A percentile compares a stretch with the other conserved stretches of the same genome.
phyloP scores from a whole-genome alignment of 805 yeast species.

The Schwanniomyces yamadae region DNA sequence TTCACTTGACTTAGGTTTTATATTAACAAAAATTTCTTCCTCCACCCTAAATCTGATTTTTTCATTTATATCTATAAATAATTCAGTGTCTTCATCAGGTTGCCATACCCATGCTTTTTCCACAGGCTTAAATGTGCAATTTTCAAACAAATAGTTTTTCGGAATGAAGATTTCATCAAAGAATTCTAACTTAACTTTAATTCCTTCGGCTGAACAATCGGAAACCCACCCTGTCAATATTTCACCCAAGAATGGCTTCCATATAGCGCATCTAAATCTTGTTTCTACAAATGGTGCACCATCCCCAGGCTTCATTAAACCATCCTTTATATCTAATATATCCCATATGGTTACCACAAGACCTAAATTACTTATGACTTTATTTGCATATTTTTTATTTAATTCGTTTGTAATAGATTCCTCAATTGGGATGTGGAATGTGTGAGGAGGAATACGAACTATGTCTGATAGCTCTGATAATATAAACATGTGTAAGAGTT shows the following conservation, averaged over 20 bases:
- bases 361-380: slow-evolving; percentile 80
- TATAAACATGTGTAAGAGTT: too few species aligned
- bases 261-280: slow-evolving; percentile 71
- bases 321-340: slow-evolving; percentile 77
- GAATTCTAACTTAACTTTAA: slow-evolving; percentile 79
- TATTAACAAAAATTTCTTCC: slow-evolving; percentile 79
- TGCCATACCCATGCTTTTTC: slow-evolving; percentile 98
- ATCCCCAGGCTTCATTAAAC: slow-evolving; percentile 89
- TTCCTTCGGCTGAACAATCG: slow-evolving; percentile 83
- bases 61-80: slow-evolving; percentile 87
- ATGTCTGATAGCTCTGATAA: slow-evolving; percentile 79
- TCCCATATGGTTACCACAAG: slow-evolving; percentile 86
- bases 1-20: slow-evolving; percentile 72
- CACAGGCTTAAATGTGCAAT: slow-evolving; percentile 59
- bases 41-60: slow-evolving; percentile 89
- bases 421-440: slow-evolving; percentile 69
- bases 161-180: slow-evolving; percentile 94
- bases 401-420: slow-evolving; percentile 77
- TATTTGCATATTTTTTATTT: slow-evolving; percentile 82
- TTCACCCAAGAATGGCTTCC: slow-evolving; percentile 95
- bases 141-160: slow-evolving; percentile 75
- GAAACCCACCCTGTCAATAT: slow-evolving; percentile 90
- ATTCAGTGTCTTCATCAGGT: slow-evolving; percentile 66
- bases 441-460: slow-evolving; percentile 83
- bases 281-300: slow-evolving; percentile 83